These are phyloP conservation scores for Malbranchea cinnamomea DNA, from an alignment of 2,329 filamentous ascomycete genomes.

Conservation along the genomic window DNA sequence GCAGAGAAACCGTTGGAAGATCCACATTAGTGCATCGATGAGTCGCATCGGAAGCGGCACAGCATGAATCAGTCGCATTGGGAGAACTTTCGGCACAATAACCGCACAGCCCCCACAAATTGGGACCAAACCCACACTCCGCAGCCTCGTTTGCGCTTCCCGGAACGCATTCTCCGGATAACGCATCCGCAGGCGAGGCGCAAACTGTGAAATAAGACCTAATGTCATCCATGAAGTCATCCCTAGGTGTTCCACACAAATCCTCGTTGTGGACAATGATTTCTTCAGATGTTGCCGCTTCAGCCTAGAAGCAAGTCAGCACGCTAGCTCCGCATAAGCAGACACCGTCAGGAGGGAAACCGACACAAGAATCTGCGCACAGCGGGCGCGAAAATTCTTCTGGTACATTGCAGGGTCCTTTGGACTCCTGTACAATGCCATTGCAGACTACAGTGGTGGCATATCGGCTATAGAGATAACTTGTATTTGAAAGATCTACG, in stretches of 20 bases:
- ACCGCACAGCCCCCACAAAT: constrained; percentile 61
- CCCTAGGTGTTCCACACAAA: constrained; percentile 54
- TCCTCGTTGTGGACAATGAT: constrained; percentile 59
- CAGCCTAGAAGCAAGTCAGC: constrained; percentile 38
- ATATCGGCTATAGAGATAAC: constrained; percentile 78
- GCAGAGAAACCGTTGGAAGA: constrained; percentile 49
- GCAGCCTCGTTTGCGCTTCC: constrained; percentile 66
- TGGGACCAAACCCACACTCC: constrained; percentile 72
- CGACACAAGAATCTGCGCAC: constrained; percentile 78
- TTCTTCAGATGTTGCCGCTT: constrained; percentile 79
- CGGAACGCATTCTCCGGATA: constrained; percentile 59
- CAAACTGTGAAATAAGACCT: constrained; percentile 87
- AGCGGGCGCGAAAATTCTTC: constrained; percentile 54
- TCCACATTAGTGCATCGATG: constrained; percentile 58
- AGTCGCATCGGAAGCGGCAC: constrained; percentile 65
- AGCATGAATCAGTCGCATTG: constrained; percentile 93
- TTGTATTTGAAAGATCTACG: constrained; percentile 63
- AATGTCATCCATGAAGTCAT: constrained; percentile 59
- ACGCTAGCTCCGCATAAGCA: neutral
- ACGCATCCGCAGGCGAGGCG: constrained; percentile 62
- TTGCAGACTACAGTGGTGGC: constrained; percentile 89
- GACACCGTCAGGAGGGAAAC: constrained; percentile 18
- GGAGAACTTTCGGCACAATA: constrained; percentile 72
- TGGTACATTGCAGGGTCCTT: constrained; percentile 50
- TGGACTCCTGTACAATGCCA: constrained; percentile 81